phyloP scores from a whole-genome alignment of 345 rosid genomes.

The thale cress (Arabidopsis thaliana) region DNA sequence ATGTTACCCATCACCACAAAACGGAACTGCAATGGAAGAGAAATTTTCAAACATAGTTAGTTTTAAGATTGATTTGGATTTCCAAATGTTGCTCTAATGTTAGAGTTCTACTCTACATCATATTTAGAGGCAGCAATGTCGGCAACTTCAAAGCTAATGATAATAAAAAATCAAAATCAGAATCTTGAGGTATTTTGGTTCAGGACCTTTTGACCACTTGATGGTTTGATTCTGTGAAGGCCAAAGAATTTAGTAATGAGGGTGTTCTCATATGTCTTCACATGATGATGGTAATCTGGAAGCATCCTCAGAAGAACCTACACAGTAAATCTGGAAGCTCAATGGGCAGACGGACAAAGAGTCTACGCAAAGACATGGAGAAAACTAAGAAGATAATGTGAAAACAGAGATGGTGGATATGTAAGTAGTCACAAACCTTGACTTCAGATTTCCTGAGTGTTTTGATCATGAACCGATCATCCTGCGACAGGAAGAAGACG shows the following conservation, averaged over 20 bases:
- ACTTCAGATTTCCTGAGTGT: slow-evolving; percentile 97
- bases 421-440: slow-evolving; percentile 59
- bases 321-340: slow-evolving; percentile 34
- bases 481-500: slow-evolving; percentile 94
- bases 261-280: slow-evolving; percentile 85
- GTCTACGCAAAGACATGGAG: not conserved
- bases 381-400: not conserved
- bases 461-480: slow-evolving; percentile 98
- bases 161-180: not conserved
- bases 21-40: slow-evolving; percentile 72
- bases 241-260: slow-evolving; percentile 98
- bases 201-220: slow-evolving; percentile 95
- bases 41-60: slow-evolving; percentile 33
- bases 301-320: slow-evolving; percentile 98
- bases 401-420: slow-evolving; percentile 14
- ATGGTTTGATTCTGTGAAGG: slow-evolving; percentile 97
- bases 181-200: slow-evolving; percentile 7
- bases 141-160: slow-evolving; percentile 12
- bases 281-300: slow-evolving; percentile 95
- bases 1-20: slow-evolving; percentile 99
- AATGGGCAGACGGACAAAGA: slow-evolving; percentile 8
- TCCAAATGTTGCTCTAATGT: slow-evolving; percentile 7
- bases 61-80: slow-evolving; percentile 11
- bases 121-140: not conserved
- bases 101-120: not conserved